These are phyloP conservation scores for Colletotrichum sp. DNA, from an alignment of 2,329 filamentous ascomycete species.

Conservation along the genomic window DNA sequence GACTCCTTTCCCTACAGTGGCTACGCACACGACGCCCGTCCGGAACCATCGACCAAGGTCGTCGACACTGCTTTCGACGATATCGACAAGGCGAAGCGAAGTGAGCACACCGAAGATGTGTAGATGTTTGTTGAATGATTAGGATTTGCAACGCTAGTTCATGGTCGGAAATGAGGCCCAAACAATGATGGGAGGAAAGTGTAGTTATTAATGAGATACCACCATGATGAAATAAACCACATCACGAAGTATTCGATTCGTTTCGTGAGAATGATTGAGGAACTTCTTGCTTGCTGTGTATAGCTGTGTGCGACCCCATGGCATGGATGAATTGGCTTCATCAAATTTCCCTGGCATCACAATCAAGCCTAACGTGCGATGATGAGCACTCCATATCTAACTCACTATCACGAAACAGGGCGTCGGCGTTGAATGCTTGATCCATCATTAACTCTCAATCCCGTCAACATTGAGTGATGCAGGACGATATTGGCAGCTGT, in stretches of 20 bases:
- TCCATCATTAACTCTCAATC: neutral
- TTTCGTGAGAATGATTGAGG: rapidly evolving
- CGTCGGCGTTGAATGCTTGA: neutral
- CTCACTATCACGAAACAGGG: neutral
- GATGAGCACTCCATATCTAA: neutral
- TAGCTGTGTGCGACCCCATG: too few species aligned
- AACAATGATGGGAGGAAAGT: neutral
- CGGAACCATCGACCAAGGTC: neutral
- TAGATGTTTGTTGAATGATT: neutral
- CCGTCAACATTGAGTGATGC: neutral
- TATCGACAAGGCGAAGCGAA: neutral
- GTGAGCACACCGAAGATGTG: slow-evolving; percentile 4
- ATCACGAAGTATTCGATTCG: rapidly evolving
- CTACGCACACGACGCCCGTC: slow-evolving; percentile 11
- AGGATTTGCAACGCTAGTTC: rapidly evolving
- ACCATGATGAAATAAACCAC: neutral
- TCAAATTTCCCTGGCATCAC: rapidly evolving
- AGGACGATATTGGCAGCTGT: too few species aligned
- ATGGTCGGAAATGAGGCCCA: rapidly evolving
- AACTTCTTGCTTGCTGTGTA: rapidly evolving
- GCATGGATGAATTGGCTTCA: too few species aligned
- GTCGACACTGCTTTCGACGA: neutral
- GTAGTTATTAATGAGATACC: neutral
- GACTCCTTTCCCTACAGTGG: neutral
- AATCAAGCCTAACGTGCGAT: neutral